Conservation (phyloP, 768 basidiomycete genomes). For the Postia placenta region DNA sequence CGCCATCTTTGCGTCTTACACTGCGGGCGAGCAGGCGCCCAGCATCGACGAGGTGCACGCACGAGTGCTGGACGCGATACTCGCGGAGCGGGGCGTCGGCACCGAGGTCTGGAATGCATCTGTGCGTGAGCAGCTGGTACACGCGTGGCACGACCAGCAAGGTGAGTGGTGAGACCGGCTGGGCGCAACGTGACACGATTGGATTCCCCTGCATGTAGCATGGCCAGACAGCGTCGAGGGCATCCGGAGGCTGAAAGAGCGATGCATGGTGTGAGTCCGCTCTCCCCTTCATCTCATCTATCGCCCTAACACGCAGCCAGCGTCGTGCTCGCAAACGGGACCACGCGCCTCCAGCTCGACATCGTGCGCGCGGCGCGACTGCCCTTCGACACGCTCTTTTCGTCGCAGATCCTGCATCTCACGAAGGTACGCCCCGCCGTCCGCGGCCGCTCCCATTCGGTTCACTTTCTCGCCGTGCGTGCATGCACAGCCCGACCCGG, state of each 20-base stretch:
- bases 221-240: background rate
- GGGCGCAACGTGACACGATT: too few relatives aligned
- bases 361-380: conserved; percentile 33
- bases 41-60: background rate
- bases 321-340: conserved; percentile 57
- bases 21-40: background rate
- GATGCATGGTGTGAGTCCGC: background rate
- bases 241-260: background rate
- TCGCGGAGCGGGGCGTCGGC: background rate
- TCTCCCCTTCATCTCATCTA: background rate
- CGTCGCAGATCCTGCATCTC: conserved; percentile 60
- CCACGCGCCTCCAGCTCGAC: conserved; percentile 51
- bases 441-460: background rate
- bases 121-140: background rate
- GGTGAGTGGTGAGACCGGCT: background rate
- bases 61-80: background rate
- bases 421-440: conserved; percentile 31
- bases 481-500: conserved; percentile 33
- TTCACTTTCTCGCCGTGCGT: background rate
- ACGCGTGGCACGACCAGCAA: background rate
- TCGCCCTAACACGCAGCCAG: conserved; percentile 33
- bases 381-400: conserved; percentile 17
- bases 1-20: background rate
- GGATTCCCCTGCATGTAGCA: too few relatives aligned
- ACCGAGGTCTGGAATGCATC: background rate